phyloP scores from a whole-genome alignment of 2,329 filamentous ascomycete species.

The Talaromyces sp. region DNA sequence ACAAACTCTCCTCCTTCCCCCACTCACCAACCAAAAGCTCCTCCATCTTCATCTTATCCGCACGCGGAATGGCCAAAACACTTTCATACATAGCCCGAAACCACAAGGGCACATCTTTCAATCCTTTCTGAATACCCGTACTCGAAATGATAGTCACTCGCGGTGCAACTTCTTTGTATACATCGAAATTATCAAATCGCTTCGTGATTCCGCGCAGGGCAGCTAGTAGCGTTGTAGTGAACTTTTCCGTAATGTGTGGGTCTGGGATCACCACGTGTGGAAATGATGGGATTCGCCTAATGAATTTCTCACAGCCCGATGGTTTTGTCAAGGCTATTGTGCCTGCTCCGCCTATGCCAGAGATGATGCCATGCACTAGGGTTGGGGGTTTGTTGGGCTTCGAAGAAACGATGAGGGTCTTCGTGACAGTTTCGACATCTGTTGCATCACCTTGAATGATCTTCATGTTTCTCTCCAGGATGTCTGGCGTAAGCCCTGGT shows the following conservation, averaged over 20 bases:
- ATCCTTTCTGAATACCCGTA: conserved; percentile 32
- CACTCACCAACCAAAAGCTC: conserved; percentile 27
- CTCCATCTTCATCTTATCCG: conserved; percentile 40
- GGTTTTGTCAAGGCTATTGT: conserved; percentile 23
- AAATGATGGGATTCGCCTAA: conserved; percentile 11
- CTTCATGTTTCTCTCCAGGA: conserved; percentile 46
- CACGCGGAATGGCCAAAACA: conserved; percentile 33
- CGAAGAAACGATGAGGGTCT: conserved; percentile 33
- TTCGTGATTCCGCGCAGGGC: conserved; percentile 25
- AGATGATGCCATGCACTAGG: conserved; percentile 49
- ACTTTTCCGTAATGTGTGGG: conserved; percentile 36
- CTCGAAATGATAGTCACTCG: conserved; percentile 34
- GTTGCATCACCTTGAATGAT: conserved; percentile 53
- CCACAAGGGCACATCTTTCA: conserved; percentile 33
- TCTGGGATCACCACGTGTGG: conserved; percentile 34
- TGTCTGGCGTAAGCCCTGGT: conserved; percentile 42
- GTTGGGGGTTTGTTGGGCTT: conserved; percentile 16
- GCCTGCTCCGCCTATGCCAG: conserved; percentile 49
- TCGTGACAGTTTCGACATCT: conserved; percentile 44
- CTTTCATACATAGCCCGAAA: conserved; percentile 36
- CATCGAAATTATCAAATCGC: conserved; percentile 3
- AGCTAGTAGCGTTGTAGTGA: conserved; percentile 27
- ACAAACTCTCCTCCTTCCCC: conserved; percentile 12
- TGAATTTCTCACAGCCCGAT: conserved; percentile 13
- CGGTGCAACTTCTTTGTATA: conserved; percentile 20